These are phyloP conservation scores for Durotheca rogersii DNA, from an alignment of 495 filamentous ascomycete genomes.

Conservation along the genomic window DNA sequence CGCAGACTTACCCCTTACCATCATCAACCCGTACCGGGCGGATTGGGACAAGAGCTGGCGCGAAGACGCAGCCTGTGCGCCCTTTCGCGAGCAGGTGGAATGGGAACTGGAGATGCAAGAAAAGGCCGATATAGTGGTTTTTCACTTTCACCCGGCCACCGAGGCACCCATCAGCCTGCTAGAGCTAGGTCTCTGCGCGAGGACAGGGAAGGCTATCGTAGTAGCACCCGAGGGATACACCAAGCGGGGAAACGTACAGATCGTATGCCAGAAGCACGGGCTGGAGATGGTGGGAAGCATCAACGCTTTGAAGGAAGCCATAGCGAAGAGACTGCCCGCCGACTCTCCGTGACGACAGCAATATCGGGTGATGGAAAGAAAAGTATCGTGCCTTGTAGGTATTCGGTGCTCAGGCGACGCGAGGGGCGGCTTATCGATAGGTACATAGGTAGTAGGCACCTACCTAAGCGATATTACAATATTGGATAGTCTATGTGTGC, in stretches of 20 bases:
- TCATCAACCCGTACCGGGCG: constrained; percentile 58
- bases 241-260: constrained; percentile 58
- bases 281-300: constrained; percentile 40
- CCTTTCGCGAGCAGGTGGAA: constrained; percentile 54
- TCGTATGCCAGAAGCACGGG: constrained; percentile 51
- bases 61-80: constrained; percentile 44
- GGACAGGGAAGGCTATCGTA: constrained; percentile 50
- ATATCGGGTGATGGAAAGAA: too few species aligned
- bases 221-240: constrained; percentile 53
- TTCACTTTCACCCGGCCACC: constrained; percentile 55
- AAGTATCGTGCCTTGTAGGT: too few species aligned
- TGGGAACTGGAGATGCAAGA: constrained; percentile 62
- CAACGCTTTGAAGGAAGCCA: constrained; percentile 30
- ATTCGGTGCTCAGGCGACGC: too few species aligned
- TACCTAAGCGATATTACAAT: too few species aligned
- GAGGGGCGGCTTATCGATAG: too few species aligned
- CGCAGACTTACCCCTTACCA: constrained; percentile 48
- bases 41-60: constrained; percentile 57
- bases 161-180: constrained; percentile 51
- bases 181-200: constrained; percentile 55
- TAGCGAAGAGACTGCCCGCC: constrained; percentile 26
- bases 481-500: too few species aligned
- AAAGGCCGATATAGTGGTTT: constrained; percentile 51
- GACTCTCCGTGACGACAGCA: neutral
- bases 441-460: too few species aligned